Conservation (phyloP, 2,329 filamentous ascomycete species). For the Mariannaea sp. region DNA sequence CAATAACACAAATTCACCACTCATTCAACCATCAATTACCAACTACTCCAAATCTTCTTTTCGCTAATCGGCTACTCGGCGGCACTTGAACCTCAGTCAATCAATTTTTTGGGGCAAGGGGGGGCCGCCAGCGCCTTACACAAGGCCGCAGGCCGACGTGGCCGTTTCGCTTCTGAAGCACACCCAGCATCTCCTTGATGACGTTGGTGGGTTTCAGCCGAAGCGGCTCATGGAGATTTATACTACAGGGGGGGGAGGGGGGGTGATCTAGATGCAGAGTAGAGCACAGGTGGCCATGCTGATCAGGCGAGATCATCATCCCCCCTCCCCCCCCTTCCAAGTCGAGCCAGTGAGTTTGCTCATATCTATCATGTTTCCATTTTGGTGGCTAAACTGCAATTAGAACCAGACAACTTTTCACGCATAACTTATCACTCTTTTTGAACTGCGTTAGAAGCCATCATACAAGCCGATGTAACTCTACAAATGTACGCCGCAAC, state of each 20-base stretch:
- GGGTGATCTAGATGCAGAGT: not conserved
- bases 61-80: constrained; percentile 17
- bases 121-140: not conserved
- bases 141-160: not conserved
- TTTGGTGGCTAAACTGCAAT: not conserved
- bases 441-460: too few relatives aligned
- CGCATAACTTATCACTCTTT: too few relatives aligned
- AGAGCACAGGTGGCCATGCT: not conserved
- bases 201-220: constrained; percentile 9
- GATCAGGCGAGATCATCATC: not conserved
- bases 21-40: not conserved
- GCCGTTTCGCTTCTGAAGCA: not conserved
- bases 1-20: too few relatives aligned
- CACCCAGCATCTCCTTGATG: not conserved
- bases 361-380: not conserved
- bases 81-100: constrained; percentile 4
- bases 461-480: too few relatives aligned
- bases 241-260: too few relatives aligned
- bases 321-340: not conserved
- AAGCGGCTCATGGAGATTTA: not conserved
- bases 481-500: too few relatives aligned
- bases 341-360: too few relatives aligned
- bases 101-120: not conserved
- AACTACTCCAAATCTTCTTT: not conserved
- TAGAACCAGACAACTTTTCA: not conserved